Conservation (phyloP, 2,329 filamentous ascomycete genomes). For the Hypoxylon sp. region DNA sequence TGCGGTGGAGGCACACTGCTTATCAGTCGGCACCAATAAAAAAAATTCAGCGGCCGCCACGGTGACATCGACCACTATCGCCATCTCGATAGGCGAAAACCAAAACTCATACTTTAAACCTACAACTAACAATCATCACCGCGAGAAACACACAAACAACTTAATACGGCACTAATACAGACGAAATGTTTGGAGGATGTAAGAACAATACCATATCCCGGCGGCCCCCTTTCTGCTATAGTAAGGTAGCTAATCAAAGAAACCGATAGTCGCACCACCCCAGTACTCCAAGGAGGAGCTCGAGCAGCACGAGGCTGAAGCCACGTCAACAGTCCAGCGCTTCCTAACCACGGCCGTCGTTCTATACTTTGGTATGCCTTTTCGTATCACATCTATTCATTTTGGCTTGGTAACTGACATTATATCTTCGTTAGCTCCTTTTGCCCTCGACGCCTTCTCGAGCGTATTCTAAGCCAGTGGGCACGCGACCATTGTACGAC, state of each 20-base stretch:
- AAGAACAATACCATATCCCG: conserved; percentile 4
- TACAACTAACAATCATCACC: not conserved
- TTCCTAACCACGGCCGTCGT: conserved; percentile 74
- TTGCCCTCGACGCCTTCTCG: conserved; percentile 66
- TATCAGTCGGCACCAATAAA: conserved; percentile 32
- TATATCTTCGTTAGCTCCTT: conserved; percentile 61
- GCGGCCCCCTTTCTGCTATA: not conserved
- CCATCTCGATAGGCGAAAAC: not conserved
- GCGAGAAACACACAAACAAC: conserved; percentile 5
- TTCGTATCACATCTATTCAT: not conserved
- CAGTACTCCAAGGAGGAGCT: conserved; percentile 78
- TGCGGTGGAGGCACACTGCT: conserved; percentile 27
- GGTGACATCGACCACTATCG: not conserved
- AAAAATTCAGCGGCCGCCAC: conserved; percentile 19
- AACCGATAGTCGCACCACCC: conserved; percentile 62
- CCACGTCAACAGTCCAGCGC: conserved; percentile 74
- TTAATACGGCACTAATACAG: not conserved
- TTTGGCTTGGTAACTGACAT: conserved; percentile 7
- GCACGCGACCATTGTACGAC: conserved; percentile 14
- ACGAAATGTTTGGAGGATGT: conserved; percentile 49
- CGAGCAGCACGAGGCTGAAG: conserved; percentile 75
- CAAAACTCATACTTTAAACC: not conserved
- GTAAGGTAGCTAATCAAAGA: conserved; percentile 3
- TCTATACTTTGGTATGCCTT: conserved; percentile 80
- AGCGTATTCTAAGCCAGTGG: conserved; percentile 51